phyloP scores from a whole-genome alignment of 2,329 filamentous ascomycete species.

The Polychaeton citri region DNA sequence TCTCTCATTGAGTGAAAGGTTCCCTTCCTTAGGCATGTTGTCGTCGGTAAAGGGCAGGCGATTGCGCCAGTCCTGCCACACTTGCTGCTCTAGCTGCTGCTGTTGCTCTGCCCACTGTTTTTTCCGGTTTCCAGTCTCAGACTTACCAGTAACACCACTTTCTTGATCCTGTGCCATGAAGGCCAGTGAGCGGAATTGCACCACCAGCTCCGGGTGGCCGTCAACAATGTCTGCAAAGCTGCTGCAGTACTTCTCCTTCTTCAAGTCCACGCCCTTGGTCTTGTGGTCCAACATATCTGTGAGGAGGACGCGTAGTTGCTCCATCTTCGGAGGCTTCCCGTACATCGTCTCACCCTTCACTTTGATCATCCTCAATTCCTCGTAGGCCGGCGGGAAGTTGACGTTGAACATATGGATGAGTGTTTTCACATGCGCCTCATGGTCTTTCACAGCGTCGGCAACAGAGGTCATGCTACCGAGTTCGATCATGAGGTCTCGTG shows the following conservation, averaged over 20 bases:
- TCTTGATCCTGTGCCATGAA: background rate
- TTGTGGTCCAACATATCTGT: background rate
- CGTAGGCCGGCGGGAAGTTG: background rate
- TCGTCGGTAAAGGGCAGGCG: background rate
- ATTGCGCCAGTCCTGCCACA: background rate
- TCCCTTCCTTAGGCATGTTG: too few species aligned
- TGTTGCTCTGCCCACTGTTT: too few species aligned
- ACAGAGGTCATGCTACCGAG: background rate
- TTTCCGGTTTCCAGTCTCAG: too few species aligned
- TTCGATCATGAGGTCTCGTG: background rate
- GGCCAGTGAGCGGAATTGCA: background rate
- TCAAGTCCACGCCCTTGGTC: background rate
- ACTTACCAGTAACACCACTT: too few species aligned
- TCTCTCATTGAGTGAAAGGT: too few species aligned
- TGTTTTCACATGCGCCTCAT: background rate
- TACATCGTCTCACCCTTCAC: background rate
- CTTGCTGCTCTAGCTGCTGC: background rate
- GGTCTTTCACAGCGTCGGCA: background rate
- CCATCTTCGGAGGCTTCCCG: background rate
- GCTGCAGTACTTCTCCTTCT: background rate
- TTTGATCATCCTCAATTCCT: background rate
- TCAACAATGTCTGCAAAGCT: background rate
- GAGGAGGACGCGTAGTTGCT: background rate
- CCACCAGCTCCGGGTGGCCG: background rate
- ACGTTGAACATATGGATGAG: background rate